Base-by-base conservation (phyloP, 176 grass and related monocot species). In the Cenchrus purpureus region DNA sequence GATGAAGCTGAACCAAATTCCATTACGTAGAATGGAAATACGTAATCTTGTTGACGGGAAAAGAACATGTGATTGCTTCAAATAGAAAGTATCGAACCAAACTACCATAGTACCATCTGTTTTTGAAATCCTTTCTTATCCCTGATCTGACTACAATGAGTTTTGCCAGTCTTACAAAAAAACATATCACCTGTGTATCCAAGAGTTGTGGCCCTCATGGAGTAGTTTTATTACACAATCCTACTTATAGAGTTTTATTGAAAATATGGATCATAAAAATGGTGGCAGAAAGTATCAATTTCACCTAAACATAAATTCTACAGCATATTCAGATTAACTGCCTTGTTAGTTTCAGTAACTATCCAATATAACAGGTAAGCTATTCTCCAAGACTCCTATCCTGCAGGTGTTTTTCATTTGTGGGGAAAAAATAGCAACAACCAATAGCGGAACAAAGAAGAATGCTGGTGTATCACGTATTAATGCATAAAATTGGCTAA, bases 261-360 rank as follows among this genome's bases (percentile, higher is more conserved):
- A 57, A 63, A 65, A 80, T 17, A 55, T 5, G 46, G 45, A 29
- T 45, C 43, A 82, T 12, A 13, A 67, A 77, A 62, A 82, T 10
- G 43, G 52, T 7, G 29, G 29, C 7, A 44, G 29, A 53, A 15
- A 69, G 5, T 4, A 77, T 85, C 28, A 9, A 62, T 28, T 71
- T 71, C 10, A 45, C 25, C 19, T 12, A 40, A 10, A 77, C 44
- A 22, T 12, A 51, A 73, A 32, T 32, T 44, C 16, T 51, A 5
- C 29, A 56, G 3, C 17, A 40, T 68, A 78, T 76, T 52, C 57
- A 40, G 63, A 57, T 10, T 29, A 77, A 67, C 59, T 48, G 31
- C 19, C 6, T 40, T 40, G 53, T 19, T 65, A 4, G 56, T 57
- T 56, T 73, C 49, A 79, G 16, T 37, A 57, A 48, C 16, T 52